phyloP scores from a whole-genome alignment of 208 protist species.

The Herpetomonas tarakana region DNA sequence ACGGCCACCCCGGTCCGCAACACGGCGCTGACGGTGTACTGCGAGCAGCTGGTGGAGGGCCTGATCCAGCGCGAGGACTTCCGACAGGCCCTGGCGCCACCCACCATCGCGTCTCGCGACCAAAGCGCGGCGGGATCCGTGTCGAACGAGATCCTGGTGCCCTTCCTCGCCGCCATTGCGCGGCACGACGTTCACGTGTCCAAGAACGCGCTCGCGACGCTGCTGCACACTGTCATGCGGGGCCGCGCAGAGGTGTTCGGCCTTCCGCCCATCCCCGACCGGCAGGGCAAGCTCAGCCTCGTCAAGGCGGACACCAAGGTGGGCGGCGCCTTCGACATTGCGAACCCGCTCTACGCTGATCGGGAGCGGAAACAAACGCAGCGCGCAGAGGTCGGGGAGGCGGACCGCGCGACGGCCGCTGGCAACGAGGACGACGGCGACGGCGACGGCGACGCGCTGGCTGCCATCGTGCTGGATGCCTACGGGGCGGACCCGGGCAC shows the following conservation, averaged over 20 bases:
- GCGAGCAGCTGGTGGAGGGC: constrained; percentile 53
- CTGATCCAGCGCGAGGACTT: constrained; percentile 58
- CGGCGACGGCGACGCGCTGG: constrained; percentile 6
- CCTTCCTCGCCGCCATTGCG: constrained; percentile 73
- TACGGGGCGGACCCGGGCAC: constrained; percentile 48
- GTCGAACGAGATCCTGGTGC: constrained; percentile 74
- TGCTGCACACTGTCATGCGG: constrained; percentile 61
- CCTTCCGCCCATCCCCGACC: constrained; percentile 62
- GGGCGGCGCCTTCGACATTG: constrained; percentile 22
- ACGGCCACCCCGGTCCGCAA: constrained; percentile 40
- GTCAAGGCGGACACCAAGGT: constrained; percentile 26
- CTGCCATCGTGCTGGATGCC: constrained; percentile 22
- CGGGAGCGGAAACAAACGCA: background rate
- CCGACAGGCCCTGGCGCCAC: constrained; percentile 59
- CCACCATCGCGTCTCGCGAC: constrained; percentile 43
- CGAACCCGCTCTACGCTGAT: constrained; percentile 31
- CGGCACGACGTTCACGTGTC: constrained; percentile 64
- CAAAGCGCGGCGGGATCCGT: constrained; percentile 26
- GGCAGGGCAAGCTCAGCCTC: constrained; percentile 43
- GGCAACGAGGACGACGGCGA: constrained; percentile 1
- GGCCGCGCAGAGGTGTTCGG: constrained; percentile 79
- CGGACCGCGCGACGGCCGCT: background rate
- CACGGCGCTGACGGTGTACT: constrained; percentile 57
- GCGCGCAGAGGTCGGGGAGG: background rate
- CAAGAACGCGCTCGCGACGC: constrained; percentile 45